Evolutionary conservation across 768 basidiomycete genomes (phyloP).

Genomic region (Amanita polypyramis): DNA sequence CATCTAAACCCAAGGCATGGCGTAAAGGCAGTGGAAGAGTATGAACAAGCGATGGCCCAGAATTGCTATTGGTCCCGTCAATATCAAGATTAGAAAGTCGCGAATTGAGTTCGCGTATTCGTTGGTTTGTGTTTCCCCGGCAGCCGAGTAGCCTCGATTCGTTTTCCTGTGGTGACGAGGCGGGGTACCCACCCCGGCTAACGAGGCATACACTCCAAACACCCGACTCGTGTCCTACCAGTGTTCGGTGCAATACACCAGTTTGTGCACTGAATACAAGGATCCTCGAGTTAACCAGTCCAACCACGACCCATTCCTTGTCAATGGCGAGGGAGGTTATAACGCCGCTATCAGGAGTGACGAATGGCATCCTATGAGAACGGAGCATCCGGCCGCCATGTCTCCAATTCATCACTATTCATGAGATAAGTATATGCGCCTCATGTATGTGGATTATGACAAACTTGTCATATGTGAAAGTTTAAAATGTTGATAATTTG

Average conservation of each 20-base stretch:
- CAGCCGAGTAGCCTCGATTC: background rate
- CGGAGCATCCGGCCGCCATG: slow-evolving; percentile 62
- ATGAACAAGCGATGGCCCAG: slow-evolving; percentile 10
- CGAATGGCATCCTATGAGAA: slow-evolving; percentile 42
- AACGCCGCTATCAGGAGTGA: slow-evolving; percentile 42
- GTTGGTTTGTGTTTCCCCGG: slow-evolving; percentile 2
- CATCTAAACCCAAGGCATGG: slow-evolving; percentile 34
- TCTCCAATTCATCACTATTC: slow-evolving; percentile 73
- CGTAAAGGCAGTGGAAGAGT: slow-evolving; percentile 31
- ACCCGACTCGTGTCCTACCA: slow-evolving; percentile 80
- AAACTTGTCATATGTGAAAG: slow-evolving; percentile 60
- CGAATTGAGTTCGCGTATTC: slow-evolving; percentile 1
- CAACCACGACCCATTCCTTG: slow-evolving; percentile 75
- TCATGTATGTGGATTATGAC: slow-evolving; percentile 6
- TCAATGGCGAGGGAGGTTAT: slow-evolving; percentile 87
- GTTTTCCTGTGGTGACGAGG: background rate
- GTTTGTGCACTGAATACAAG: slow-evolving; percentile 77
- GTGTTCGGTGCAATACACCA: slow-evolving; percentile 65
- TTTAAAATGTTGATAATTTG: slow-evolving; percentile 44
- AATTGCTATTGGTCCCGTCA: background rate
- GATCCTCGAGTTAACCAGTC: slow-evolving; percentile 77
- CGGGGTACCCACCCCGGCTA: slow-evolving; percentile 40
- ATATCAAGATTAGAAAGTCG: slow-evolving; percentile 3
- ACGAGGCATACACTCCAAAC: slow-evolving; percentile 89
- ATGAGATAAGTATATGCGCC: background rate